Percentiles rank a stretch among this genome's conserved stretches.
phyloP scores from a whole-genome alignment of 805 yeast species.

The Clavispora phyllophila region DNA sequence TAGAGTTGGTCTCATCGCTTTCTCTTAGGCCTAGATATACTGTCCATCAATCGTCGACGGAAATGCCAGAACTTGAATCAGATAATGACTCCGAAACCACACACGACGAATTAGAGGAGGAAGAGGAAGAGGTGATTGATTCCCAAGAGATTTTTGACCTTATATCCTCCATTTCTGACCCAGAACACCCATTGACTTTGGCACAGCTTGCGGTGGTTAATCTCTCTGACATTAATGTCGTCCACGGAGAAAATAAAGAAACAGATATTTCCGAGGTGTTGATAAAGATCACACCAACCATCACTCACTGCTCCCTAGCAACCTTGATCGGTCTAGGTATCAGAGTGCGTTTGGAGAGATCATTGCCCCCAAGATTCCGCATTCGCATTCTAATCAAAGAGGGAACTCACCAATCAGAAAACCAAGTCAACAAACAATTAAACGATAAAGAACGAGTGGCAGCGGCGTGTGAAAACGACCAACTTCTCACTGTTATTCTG shows the following conservation, averaged over 20 bases:
- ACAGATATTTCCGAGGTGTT: constrained; percentile 63
- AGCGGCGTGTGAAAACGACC: constrained; percentile 97
- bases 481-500: constrained; percentile 80
- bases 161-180: constrained; percentile 47
- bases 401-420: constrained; percentile 94
- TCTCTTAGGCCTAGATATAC: constrained; percentile 17
- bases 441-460: constrained; percentile 97
- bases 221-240: constrained; percentile 69
- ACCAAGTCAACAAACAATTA: constrained; percentile 92
- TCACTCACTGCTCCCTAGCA: constrained; percentile 95
- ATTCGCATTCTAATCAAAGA: constrained; percentile 75
- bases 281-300: constrained; percentile 91
- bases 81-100: constrained; percentile 18
- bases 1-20: constrained; percentile 29
- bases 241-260: constrained; percentile 43
- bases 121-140: constrained; percentile 64
- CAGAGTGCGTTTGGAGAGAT: constrained; percentile 83
- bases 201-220: constrained; percentile 95
- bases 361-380: constrained; percentile 80
- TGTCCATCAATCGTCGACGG: background rate
- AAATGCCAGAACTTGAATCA: constrained; percentile 23
- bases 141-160: constrained; percentile 64
- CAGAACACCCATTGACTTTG: constrained; percentile 92
- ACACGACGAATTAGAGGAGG: constrained; percentile 24
- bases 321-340: constrained; percentile 94